A percentile compares a stretch with the other conserved stretches of the same genome.
Evolutionary conservation across 257 asterid species (phyloP).

Genomic region (Coffea eugenioides): DNA sequence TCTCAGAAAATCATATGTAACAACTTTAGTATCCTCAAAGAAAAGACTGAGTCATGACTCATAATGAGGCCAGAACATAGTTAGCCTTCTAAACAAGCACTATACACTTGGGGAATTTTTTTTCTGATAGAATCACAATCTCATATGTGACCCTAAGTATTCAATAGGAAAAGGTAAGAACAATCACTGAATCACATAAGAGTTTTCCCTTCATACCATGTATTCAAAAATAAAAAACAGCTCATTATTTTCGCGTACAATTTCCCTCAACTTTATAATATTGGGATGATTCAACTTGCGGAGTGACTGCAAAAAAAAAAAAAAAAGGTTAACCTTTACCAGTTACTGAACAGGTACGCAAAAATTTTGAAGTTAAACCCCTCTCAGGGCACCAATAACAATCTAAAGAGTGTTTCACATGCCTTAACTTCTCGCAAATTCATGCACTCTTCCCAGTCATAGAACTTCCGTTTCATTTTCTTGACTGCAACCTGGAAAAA

Average conservation of each 20-base stretch:
- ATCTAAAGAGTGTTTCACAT: constrained; percentile 16
- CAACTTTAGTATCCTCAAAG: neutral
- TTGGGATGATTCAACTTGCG: constrained; percentile 78
- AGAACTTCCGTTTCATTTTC: constrained; percentile 88
- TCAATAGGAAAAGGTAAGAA: neutral
- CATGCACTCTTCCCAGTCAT: constrained; percentile 85
- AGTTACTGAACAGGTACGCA: neutral
- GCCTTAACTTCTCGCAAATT: constrained; percentile 92
- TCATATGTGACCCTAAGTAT: neutral
- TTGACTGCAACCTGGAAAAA: constrained; percentile 82
- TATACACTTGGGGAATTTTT: neutral
- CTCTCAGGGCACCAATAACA: neutral
- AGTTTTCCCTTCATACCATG: constrained; percentile 57
- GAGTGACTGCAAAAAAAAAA: constrained; percentile 61
- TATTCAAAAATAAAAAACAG: constrained; percentile 92
- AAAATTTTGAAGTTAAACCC: neutral
- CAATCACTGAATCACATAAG: neutral
- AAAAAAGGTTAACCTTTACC: constrained; percentile 15
- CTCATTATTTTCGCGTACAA: constrained; percentile 85
- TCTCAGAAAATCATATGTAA: neutral
- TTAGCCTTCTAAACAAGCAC: neutral
- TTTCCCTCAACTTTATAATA: constrained; percentile 88
- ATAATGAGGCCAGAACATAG: neutral
- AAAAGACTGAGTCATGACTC: neutral
- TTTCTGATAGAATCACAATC: no score